A percentile compares a stretch with the other conserved stretches of the same genome.
These are phyloP conservation scores for Schizochytrium sp. DNA, from an alignment of 108 stramenopile species.

Conservation along the genomic window DNA sequence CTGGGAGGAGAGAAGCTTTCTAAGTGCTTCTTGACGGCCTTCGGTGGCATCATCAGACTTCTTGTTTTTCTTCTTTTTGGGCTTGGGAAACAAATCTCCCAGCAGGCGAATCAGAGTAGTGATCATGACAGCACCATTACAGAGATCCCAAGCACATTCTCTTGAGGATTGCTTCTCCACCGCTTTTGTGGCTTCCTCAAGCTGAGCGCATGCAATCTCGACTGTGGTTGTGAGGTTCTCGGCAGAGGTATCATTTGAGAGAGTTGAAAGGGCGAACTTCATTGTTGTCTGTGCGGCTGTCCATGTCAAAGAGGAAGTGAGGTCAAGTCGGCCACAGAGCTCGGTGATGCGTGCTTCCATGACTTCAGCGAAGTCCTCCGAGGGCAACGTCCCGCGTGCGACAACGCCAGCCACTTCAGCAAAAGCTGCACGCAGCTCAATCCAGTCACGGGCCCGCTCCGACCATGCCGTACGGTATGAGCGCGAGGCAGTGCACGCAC, in stretches of 20 bases:
- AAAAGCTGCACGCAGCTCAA: not conserved
- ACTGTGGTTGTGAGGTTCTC: not conserved
- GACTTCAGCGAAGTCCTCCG: no score
- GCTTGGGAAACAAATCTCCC: not conserved
- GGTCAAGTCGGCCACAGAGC: no score
- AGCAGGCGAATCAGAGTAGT: not conserved
- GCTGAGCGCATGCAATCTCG: not conserved
- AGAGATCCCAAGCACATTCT: not conserved
- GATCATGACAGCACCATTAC: not conserved
- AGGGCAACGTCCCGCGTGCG: not conserved
- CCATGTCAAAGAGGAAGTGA: no score
- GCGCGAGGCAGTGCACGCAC: not conserved
- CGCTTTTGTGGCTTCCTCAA: not conserved
- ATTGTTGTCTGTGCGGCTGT: no score
- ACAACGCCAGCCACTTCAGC: not conserved
- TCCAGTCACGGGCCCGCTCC: not conserved
- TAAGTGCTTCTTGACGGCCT: not conserved
- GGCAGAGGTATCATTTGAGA: not conserved
- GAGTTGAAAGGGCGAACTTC: no score
- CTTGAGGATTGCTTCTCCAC: not conserved
- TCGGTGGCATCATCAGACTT: not conserved
- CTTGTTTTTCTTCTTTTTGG: constrained; percentile 57
- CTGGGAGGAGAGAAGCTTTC: not conserved
- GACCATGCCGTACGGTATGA: not conserved
- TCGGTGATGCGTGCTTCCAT: no score